phyloP scores from a whole-genome alignment of 805 yeast genomes.

The Teunomyces lycoperdinae region DNA sequence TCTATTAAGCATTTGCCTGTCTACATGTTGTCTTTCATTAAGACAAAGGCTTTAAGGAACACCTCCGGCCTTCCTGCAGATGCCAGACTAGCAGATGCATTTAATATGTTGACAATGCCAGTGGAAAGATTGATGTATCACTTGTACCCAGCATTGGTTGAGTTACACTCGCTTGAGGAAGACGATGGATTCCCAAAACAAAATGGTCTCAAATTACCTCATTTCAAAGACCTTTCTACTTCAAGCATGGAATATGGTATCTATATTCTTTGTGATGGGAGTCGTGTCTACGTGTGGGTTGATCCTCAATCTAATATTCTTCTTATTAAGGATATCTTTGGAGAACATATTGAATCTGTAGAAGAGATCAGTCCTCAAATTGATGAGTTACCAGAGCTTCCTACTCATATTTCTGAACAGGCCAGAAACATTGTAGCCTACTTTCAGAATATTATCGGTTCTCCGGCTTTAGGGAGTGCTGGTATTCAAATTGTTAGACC shows the following conservation, averaged over 20 bases:
- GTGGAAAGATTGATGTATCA: conserved; percentile 56
- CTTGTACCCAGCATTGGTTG: conserved; percentile 78
- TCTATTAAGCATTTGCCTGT: conserved; percentile 70
- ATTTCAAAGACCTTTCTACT: conserved; percentile 42
- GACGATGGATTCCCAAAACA: conserved; percentile 41
- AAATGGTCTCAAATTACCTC: conserved; percentile 50
- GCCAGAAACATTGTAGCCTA: conserved; percentile 61
- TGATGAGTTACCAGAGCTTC: conserved; percentile 66
- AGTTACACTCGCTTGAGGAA: conserved; percentile 62
- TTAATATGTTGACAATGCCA: conserved; percentile 50
- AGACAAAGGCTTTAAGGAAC: conserved; percentile 59
- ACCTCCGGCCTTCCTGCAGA: conserved; percentile 55
- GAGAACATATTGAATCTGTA: conserved; percentile 44
- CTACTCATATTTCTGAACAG: conserved; percentile 66
- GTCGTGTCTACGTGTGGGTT: conserved; percentile 57
- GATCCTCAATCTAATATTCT: conserved; percentile 66
- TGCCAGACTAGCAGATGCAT: conserved; percentile 54
- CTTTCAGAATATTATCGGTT: conserved; percentile 41
- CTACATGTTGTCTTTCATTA: conserved; percentile 65
- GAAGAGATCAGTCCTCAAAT: conserved; percentile 46
- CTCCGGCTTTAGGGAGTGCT: conserved; percentile 25
- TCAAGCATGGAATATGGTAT: conserved; percentile 65
- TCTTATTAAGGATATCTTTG: conserved; percentile 73
- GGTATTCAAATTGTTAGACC: conserved; percentile 63
- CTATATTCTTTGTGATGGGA: conserved; percentile 73